phyloP scores from a whole-genome alignment of 306 rosid genomes.

The Rosa persica region DNA sequence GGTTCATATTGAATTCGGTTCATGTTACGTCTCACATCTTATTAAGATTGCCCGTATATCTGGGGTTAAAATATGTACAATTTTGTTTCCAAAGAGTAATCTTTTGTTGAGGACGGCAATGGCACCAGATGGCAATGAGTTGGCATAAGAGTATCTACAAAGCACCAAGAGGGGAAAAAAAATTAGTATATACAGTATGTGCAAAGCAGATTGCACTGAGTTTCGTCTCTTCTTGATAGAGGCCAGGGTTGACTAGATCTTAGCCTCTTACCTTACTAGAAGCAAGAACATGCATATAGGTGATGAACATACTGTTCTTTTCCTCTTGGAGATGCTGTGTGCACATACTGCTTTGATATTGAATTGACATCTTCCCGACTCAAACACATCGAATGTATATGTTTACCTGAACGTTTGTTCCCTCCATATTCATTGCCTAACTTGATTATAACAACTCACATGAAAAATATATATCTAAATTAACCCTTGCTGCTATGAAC shows the following conservation, averaged over 20 bases:
- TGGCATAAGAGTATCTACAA: not conserved
- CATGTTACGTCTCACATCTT: not conserved
- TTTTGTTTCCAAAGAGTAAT: not conserved
- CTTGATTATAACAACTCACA: slow-evolving; percentile 61
- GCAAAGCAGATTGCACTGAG: not conserved
- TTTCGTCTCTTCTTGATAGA: not conserved
- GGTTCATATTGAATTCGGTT: not conserved
- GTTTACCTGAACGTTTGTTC: slow-evolving; percentile 75
- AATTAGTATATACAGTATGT: not conserved
- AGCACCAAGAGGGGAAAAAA: not conserved
- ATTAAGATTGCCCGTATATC: not conserved
- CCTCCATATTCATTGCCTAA: slow-evolving; percentile 61
- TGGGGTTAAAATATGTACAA: not conserved
- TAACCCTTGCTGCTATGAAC: slow-evolving; percentile 31
- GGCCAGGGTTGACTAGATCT: not conserved
- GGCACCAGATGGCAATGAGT: not conserved
- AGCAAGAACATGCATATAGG: not conserved
- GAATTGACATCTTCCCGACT: slow-evolving; percentile 68
- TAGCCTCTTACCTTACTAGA: not conserved
- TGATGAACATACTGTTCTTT: not conserved
- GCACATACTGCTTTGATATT: not conserved
- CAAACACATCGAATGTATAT: slow-evolving; percentile 29
- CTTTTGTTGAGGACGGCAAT: not conserved
- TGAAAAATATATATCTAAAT: slow-evolving; percentile 27
- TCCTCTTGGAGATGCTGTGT: not conserved